Evolutionary conservation across 371 early-diverging fungal genomes (phyloP).

Genomic region (Sporodiniella umbellata): DNA sequence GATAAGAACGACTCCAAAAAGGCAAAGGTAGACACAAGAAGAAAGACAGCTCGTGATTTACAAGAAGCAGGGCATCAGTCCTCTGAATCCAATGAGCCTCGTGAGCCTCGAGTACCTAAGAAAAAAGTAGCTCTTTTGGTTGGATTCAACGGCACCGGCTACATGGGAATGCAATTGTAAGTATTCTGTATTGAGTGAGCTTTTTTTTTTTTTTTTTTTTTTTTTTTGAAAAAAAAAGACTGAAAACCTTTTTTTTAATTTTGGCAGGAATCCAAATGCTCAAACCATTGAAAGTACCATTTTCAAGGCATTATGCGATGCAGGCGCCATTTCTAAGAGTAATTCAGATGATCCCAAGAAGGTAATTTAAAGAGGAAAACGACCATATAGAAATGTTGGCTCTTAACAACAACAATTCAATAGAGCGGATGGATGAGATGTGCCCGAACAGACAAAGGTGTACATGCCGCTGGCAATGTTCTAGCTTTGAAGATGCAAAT

Average conservation of each 20-base stretch:
- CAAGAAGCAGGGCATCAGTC: background rate
- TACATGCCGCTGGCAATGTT: constrained; percentile 97
- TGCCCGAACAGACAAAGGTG: constrained; percentile 99
- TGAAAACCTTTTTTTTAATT: background rate
- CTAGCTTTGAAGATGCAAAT: constrained; percentile 89
- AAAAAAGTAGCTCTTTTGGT: constrained; percentile 85
- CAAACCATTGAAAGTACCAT: constrained; percentile 81
- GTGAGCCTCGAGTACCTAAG: constrained; percentile 70
- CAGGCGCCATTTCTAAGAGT: constrained; percentile 76
- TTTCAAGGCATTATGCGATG: constrained; percentile 70
- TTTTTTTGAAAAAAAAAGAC: background rate
- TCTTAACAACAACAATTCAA: background rate
- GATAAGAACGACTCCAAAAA: no score
- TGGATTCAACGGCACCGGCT: constrained; percentile 95
- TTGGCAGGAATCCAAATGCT: constrained; percentile 65
- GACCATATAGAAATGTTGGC: background rate
- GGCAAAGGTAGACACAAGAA: background rate
- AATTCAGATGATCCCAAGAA: constrained; percentile 79
- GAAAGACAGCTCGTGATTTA: background rate
- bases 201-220: no score
- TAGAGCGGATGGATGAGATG: constrained; percentile 67
- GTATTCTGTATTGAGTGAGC: no score
- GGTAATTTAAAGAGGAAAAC: constrained; percentile 36
- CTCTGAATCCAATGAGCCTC: constrained; percentile 8
- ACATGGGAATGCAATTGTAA: constrained; percentile 95